A percentile compares a stretch with the other conserved stretches of the same genome.
Conservation (phyloP, 2,329 filamentous ascomycete genomes). For the Zalaria obscura region DNA sequence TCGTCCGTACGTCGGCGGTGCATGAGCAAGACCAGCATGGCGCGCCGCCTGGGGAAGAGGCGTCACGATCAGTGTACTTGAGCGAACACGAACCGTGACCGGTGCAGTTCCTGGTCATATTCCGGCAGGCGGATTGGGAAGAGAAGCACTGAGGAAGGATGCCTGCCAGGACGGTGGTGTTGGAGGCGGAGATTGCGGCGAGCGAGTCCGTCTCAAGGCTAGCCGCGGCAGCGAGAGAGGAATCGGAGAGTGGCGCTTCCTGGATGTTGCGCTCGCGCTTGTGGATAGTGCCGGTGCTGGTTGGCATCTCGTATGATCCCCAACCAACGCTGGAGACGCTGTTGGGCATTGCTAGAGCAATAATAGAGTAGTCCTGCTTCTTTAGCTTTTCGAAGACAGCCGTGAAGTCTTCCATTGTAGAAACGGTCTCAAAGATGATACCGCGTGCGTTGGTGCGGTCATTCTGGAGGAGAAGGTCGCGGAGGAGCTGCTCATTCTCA, state of each 20-base stretch:
- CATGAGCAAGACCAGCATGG: slow-evolving; percentile 74
- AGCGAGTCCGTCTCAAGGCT: slow-evolving; percentile 1
- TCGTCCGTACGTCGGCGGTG: slow-evolving; percentile 39
- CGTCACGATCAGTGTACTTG: slow-evolving; percentile 41
- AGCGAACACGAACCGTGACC: slow-evolving; percentile 65
- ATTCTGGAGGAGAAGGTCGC: slow-evolving; percentile 15
- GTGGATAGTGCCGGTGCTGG: slow-evolving; percentile 9
- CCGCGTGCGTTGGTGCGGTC: neutral
- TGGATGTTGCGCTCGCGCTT: slow-evolving; percentile 11
- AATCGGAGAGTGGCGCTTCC: slow-evolving; percentile 9
- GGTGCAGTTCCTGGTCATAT: slow-evolving; percentile 64
- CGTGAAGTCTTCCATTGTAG: no score
- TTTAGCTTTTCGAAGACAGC: neutral
- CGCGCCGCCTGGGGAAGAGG: slow-evolving; percentile 19
- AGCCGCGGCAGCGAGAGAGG: slow-evolving; percentile 4
- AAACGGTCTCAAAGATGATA: neutral
- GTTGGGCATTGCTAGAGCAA: slow-evolving; percentile 7
- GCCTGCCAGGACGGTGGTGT: slow-evolving; percentile 26
- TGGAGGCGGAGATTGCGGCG: slow-evolving; percentile 17
- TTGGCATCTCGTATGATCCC: slow-evolving; percentile 17
- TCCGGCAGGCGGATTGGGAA: slow-evolving; percentile 52
- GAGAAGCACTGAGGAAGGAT: slow-evolving; percentile 63
- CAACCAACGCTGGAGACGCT: slow-evolving; percentile 11
- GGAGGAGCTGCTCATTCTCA: slow-evolving; percentile 10
- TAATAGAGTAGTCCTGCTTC: slow-evolving; percentile 7